Conservation (phyloP, 768 basidiomycete species). For the Termitomyces sp. region DNA sequence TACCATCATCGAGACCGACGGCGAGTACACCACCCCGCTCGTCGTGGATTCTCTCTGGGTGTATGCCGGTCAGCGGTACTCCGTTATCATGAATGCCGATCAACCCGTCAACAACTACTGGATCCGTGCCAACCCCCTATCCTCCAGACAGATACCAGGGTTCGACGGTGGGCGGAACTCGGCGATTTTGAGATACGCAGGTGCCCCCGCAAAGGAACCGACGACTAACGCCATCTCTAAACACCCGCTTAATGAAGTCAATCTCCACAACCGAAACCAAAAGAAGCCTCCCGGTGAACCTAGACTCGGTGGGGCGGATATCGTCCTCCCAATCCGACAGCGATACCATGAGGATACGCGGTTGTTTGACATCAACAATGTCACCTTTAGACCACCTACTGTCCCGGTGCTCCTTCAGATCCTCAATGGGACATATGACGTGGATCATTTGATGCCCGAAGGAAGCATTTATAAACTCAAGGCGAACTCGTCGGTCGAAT, state of each 20-base stretch:
- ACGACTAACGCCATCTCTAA: not conserved
- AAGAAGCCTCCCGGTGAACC: not conserved
- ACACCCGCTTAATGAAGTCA: not conserved
- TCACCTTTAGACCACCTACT: not conserved
- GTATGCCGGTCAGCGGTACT: constrained; percentile 20
- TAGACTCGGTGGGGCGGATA: not conserved
- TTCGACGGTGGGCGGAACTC: not conserved
- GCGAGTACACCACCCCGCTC: constrained; percentile 32
- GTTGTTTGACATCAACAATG: not conserved
- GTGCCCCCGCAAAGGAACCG: not conserved
- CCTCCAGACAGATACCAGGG: not conserved
- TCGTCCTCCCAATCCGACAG: constrained; percentile 1
- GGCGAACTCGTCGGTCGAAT: constrained; percentile 5
- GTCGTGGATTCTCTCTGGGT: constrained; percentile 30
- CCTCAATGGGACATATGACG: not conserved
- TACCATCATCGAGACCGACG: constrained; percentile 50
- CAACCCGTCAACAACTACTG: constrained; percentile 48
- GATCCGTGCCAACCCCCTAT: constrained; percentile 23
- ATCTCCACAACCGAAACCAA: not conserved
- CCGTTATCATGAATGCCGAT: constrained; percentile 35
- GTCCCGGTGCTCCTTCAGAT: constrained; percentile 5
- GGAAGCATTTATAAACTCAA: constrained; percentile 1
- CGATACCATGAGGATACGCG: not conserved
- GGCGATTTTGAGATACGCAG: constrained; percentile 1
- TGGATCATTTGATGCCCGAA: not conserved